Evolutionary conservation across 768 basidiomycete genomes (phyloP), one percentile per base, ranked within the genome.

Genomic region (Lyophyllum shimeji): DNA sequence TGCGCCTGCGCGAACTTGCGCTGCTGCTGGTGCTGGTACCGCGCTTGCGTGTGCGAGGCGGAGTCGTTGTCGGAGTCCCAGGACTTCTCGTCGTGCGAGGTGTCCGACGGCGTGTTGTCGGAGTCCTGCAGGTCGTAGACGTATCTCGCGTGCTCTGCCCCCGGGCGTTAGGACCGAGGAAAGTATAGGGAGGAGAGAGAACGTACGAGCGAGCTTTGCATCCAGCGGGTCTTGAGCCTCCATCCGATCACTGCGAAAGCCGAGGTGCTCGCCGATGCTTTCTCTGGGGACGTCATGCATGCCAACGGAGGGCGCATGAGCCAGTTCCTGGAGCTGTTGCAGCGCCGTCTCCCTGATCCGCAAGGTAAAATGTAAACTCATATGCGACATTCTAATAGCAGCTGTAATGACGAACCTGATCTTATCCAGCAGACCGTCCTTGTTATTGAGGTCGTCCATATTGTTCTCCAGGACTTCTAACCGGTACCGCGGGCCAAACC

Each of bases 401-500:
- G 37, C 34, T n/a, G 21, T n/a, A n/a, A 29, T 12, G 20, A 77
- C 83, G 55, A 56, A 92, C 87, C 88, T 82, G 52, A 95, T 87
- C 63, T 78, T 79, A 55, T 96, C 87, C 31, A 98, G 71, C 25
- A 90, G 89, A 9, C 83, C 83, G 62, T 95, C 89, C 59, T 81
- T 83, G 56, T 87, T 71, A 67, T 98, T 99, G 63, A 91, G 73
- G 65, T 98, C 93, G 58, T 97, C 95, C 90, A 96, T 93, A 66
- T 98, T 98, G 65, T 90, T 98, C 59, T 83, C 80, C 23, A 85
- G 80, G 1, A 99, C 95, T 65, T 98, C 95, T 34, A 99, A 77
- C 58, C 95, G 80, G 71, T 95, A 99, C 58, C 95, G 77, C 15
- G 96, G 96, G 0, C 95, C 97, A 69, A 95, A 98, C 87, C 95